Evolutionary conservation across 2,329 filamentous ascomycete genomes (phyloP).

Genomic region (Cadophora malorum): DNA sequence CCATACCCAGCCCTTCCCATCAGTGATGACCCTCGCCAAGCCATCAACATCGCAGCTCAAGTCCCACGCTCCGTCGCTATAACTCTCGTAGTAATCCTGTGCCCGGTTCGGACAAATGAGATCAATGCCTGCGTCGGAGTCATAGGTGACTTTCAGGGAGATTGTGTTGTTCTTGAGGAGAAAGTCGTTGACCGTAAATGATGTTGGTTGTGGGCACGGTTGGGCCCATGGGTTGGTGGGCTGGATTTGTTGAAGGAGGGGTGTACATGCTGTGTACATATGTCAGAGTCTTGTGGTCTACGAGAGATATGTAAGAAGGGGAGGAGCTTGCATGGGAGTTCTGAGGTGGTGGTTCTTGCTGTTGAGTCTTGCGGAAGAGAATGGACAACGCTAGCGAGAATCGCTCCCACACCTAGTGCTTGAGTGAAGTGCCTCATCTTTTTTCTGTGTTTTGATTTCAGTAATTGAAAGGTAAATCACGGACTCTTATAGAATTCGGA

Average conservation of each 20-base stretch:
- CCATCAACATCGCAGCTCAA: constrained; percentile 5
- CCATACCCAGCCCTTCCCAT: background rate
- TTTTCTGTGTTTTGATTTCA: background rate
- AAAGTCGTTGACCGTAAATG: background rate
- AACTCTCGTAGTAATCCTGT: background rate
- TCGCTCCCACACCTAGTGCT: background rate
- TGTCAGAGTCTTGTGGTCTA: background rate
- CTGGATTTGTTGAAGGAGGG: background rate
- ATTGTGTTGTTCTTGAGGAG: background rate
- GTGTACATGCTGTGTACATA: background rate
- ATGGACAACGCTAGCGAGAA: background rate
- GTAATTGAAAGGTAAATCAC: too few relatives aligned
- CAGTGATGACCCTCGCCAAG: constrained; percentile 6
- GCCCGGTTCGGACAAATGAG: background rate
- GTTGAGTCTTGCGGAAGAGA: background rate
- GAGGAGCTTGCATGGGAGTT: background rate
- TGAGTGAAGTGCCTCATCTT: background rate
- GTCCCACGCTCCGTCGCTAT: background rate
- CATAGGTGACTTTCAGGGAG: background rate
- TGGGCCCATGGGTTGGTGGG: background rate
- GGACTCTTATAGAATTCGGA: too few relatives aligned
- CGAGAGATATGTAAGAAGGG: background rate
- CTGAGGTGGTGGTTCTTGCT: background rate
- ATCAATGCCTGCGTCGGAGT: background rate
- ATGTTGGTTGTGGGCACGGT: background rate